Conservation (phyloP, 768 basidiomycete genomes). For the Pholiota molesta region DNA sequence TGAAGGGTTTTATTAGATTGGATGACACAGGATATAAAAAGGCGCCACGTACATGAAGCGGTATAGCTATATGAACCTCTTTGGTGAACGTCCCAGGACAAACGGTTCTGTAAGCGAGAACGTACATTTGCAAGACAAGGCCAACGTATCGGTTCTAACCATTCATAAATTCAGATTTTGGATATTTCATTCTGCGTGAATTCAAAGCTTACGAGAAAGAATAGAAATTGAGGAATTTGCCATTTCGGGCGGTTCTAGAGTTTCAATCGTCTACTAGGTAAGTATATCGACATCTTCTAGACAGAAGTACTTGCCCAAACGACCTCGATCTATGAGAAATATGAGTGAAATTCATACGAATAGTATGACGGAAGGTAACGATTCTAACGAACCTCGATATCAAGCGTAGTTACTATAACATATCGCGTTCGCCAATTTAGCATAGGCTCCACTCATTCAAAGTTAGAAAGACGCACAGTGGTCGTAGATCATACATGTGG, state of each 20-base stretch:
- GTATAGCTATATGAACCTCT: conserved; percentile 7
- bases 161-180: too few species aligned
- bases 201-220: conserved; percentile 8
- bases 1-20: background rate
- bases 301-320: conserved; percentile 12
- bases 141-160: conserved; percentile 17
- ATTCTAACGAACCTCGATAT: background rate
- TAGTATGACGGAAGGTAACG: background rate
- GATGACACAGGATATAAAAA: background rate
- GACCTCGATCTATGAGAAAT: conserved; percentile 12
- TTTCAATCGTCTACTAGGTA: background rate
- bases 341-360: too few species aligned
- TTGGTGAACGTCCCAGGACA: background rate
- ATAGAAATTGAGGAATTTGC: conserved; percentile 15
- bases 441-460: too few species aligned
- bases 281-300: background rate
- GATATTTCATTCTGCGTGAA: background rate
- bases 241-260: conserved; percentile 15
- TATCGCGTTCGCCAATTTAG: too few species aligned
- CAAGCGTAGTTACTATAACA: background rate
- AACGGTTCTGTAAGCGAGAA: background rate
- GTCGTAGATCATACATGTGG: too few species aligned
- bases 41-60: conserved; percentile 8
- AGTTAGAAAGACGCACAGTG: too few species aligned
- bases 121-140: conserved; percentile 12